Evolutionary conservation across 192 early-diverging fungal genomes (phyloP).

Genomic region (Gigaspora rosea): DNA sequence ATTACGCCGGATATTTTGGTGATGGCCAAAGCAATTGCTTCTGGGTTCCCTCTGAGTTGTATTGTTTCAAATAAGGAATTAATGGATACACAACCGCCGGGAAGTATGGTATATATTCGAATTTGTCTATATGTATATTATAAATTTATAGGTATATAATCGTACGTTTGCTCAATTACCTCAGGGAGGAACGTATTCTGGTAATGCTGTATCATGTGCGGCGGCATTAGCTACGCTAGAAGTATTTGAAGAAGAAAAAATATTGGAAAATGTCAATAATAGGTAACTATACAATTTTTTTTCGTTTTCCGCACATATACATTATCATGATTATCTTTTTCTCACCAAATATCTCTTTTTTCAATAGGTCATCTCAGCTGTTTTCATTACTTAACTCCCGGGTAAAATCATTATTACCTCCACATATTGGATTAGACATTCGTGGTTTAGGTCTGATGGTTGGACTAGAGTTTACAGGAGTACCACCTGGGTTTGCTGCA

Average conservation of each 20-base stretch:
- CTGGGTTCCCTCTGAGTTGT: constrained; percentile 44
- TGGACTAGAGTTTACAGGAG: constrained; percentile 45
- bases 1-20: constrained; percentile 48
- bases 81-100: constrained; percentile 46
- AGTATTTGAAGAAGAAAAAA: constrained; percentile 45
- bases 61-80: constrained; percentile 46
- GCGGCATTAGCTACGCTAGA: constrained; percentile 49
- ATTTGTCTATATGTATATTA: not conserved
- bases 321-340: not conserved
- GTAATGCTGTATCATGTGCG: constrained; percentile 45
- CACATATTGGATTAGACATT: constrained; percentile 39
- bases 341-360: not conserved
- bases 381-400: constrained; percentile 35
- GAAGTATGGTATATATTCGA: constrained; percentile 36
- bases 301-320: not conserved
- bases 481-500: constrained; percentile 38
- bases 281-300: constrained; percentile 27
- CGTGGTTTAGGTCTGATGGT: constrained; percentile 51
- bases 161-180: no score
- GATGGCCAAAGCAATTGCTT: constrained; percentile 51
- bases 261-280: constrained; percentile 42
- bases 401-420: constrained; percentile 37
- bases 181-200: constrained; percentile 44
- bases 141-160: no score
- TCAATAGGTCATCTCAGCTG: constrained; percentile 42